Conservation (phyloP, 352 stramenopile genomes). For the Thalassiosira oceanica region DNA sequence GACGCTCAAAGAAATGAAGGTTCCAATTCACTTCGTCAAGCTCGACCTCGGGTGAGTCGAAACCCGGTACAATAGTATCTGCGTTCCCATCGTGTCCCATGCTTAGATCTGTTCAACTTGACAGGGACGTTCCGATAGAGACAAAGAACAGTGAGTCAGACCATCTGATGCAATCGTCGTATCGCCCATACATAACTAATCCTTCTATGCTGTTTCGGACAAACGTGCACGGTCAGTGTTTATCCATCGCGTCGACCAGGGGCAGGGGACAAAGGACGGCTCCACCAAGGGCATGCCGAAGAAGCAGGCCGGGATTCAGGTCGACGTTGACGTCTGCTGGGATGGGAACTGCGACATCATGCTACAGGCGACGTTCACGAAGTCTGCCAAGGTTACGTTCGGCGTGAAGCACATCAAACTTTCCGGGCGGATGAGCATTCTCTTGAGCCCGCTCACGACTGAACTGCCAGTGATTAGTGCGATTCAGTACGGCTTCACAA, state of each 20-base stretch:
- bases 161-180: too few species aligned
- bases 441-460: conserved; percentile 54
- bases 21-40: conserved; percentile 62
- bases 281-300: too few species aligned
- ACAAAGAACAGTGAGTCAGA: too few species aligned
- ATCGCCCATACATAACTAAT: too few species aligned
- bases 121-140: too few species aligned
- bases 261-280: background rate
- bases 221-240: conserved; percentile 61
- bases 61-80: too few species aligned
- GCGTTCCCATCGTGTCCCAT: too few species aligned
- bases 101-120: too few species aligned
- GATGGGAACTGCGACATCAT: conserved; percentile 63
- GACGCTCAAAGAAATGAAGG: conserved; percentile 44
- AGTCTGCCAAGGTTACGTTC: conserved; percentile 38
- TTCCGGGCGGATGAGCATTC: conserved; percentile 47
- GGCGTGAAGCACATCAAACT: conserved; percentile 63
- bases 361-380: conserved; percentile 53
- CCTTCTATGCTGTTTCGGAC: too few species aligned
- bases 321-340: conserved; percentile 69
- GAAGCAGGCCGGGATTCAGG: conserved; percentile 29
- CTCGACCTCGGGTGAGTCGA: conserved; percentile 65
- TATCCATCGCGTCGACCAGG: conserved; percentile 41
- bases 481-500: conserved; percentile 71
- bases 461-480: conserved; percentile 52